Conservation (phyloP, 2,329 filamentous ascomycete species). For the Venturia carpophila region DNA sequence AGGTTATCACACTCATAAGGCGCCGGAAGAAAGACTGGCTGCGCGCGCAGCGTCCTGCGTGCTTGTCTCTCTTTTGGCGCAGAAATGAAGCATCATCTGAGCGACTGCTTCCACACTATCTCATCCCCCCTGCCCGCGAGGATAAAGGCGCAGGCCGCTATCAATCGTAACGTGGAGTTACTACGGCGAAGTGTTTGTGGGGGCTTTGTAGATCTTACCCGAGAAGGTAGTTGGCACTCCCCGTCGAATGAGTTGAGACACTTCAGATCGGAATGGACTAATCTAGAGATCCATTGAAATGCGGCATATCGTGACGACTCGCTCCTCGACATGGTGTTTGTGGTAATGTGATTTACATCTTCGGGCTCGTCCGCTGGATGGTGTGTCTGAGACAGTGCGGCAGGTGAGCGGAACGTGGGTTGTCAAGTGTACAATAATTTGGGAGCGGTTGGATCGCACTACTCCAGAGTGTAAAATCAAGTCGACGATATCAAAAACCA, state of each 20-base stretch:
- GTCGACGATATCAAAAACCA: not conserved
- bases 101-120: no score
- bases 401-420: not conserved
- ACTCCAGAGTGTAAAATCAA: not conserved
- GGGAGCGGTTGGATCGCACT: not conserved
- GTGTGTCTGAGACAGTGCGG: not conserved
- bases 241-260: not conserved
- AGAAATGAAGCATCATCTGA: no score
- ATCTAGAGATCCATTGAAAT: not conserved
- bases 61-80: no score
- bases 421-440: not conserved
- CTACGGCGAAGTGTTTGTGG: not conserved
- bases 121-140: no score
- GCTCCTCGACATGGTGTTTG: not conserved
- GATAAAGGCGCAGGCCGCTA: not conserved
- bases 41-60: no score
- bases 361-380: not conserved
- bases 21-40: no score
- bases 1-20: no score
- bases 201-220: not conserved
- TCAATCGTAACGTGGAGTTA: not conserved
- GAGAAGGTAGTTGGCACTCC: not conserved
- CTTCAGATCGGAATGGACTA: not conserved
- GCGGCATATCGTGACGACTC: not conserved
- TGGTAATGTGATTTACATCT: not conserved